Evolutionary conservation across 805 yeast species (phyloP).

Genomic region (Cyberlindnera euphorbiiphila): DNA sequence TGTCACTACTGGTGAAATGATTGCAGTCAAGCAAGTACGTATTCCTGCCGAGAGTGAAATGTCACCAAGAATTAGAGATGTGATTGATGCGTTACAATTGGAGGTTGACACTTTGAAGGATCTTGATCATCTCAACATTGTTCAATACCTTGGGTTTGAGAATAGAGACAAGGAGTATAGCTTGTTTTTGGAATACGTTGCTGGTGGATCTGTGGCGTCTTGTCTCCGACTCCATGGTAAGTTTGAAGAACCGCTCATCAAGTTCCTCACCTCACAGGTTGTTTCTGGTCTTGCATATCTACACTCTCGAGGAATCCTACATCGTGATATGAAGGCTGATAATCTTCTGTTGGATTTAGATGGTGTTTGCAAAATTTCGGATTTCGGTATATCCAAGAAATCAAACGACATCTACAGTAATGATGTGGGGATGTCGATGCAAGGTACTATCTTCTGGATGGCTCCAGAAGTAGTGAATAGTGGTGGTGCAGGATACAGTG

Average conservation of each 20-base stretch:
- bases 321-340: conserved; percentile 93
- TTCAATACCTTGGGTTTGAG: conserved; percentile 94
- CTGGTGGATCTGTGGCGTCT: conserved; percentile 95
- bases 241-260: conserved; percentile 74
- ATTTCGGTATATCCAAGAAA: conserved; percentile 91
- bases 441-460: conserved; percentile 99
- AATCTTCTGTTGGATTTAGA: conserved; percentile 83
- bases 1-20: conserved; percentile 96
- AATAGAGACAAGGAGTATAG: conserved; percentile 69
- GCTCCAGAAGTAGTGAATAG: conserved; percentile 98
- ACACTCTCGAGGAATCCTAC: conserved; percentile 83
- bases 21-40: conserved; percentile 94
- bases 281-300: conserved; percentile 82
- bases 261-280: conserved; percentile 74
- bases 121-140: conserved; percentile 89
- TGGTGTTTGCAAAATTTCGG: conserved; percentile 93
- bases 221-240: conserved; percentile 78
- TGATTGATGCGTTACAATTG: conserved; percentile 76
- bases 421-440: conserved; percentile 95
- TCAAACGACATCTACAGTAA: conserved; percentile 83
- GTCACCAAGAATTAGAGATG: conserved; percentile 48
- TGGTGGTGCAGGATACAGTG: conserved; percentile 90
- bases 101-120: conserved; percentile 95
- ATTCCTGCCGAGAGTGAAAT: conserved; percentile 43
- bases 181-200: conserved; percentile 89